Base-by-base conservation (phyloP, 805 yeast species). In the Tetrapisispora fleetii region DNA sequence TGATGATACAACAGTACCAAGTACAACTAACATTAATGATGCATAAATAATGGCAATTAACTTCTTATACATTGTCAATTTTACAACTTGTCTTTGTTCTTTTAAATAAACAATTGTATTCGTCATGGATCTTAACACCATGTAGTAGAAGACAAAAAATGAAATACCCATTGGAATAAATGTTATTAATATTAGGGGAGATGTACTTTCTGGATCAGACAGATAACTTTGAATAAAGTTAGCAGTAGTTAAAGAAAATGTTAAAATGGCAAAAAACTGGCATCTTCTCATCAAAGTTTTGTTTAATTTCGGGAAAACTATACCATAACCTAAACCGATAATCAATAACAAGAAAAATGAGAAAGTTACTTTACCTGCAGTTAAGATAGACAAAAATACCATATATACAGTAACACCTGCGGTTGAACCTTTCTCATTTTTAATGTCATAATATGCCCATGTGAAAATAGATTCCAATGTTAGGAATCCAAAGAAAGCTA, bases 261-360 rank as follows among this genome's bases (percentile, higher is more conserved):
- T 84, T 16, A 76, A 66, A 5, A 63, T 75, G 1, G 85, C 78
- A 46, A 82, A 72, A 14, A 79, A 64, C 58, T 81, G 76, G 63
- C 87, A 79, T 64, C 74, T 80, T 58, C 81, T 72, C 96, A 93
- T 87, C 28, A 75, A 59, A 48, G 79, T 78, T 64, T 79, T 78
- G 43, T 89, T 85, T 51, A 93, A 75, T 53, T 89, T 83, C 42
- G 96, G 89, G 60, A 79, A 80, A 45, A 93, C 98, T 43, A 93
- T 89, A 53, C 98, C 97, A 67, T 90, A 93, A 38, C 99, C 99
- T 55, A 90, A 72, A 14, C 95, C 76, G 48, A 93, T 91, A 58
- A 88, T 83, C 54, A 91, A 72, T 48, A 93, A 72, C 58, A 93
- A 70, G 70, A 91, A 93, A 67, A 91, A 84, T 8, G 96, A 85